A percentile compares a stretch with the other conserved stretches of the same genome.
Conservation (phyloP, 148 eudicot species). For the Selenicereus undatus region DNA sequence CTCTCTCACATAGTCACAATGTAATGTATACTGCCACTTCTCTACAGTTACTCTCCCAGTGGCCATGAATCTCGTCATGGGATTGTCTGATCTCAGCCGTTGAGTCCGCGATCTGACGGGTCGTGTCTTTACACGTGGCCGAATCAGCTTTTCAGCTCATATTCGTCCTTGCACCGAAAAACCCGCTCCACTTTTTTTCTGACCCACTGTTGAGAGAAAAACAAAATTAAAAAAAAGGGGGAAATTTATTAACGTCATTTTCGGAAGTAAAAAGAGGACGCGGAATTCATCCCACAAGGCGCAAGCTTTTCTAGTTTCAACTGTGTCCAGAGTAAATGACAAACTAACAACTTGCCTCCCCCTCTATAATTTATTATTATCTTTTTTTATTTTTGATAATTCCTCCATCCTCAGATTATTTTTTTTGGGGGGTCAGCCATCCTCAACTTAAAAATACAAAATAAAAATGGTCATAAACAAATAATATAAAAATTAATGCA, state of each 20-base stretch:
- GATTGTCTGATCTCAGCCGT: constrained; percentile 8
- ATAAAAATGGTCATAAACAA: too few species aligned
- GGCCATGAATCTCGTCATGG: constrained; percentile 17
- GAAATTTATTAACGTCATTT: background rate
- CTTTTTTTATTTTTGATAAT: background rate
- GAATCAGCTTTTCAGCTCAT: constrained; percentile 27
- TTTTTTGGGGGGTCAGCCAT: too few species aligned
- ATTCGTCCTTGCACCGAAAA: constrained; percentile 33
- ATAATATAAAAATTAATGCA: too few species aligned
- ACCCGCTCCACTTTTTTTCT: constrained; percentile 35
- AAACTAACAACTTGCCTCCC: constrained; percentile 6
- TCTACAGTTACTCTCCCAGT: constrained; percentile 22
- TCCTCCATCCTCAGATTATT: too few species aligned
- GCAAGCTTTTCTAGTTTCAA: background rate
- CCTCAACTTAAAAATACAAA: too few species aligned
- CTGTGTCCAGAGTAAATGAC: background rate
- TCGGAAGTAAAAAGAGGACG: background rate
- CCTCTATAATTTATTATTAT: too few species aligned
- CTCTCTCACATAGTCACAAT: background rate
- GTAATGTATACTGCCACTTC: constrained; percentile 14
- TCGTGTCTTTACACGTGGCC: constrained; percentile 17
- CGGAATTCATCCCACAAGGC: background rate
- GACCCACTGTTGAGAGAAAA: constrained; percentile 6
- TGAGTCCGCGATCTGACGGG: constrained; percentile 15
- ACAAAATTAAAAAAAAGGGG: background rate